These are phyloP conservation scores for Solanum tarapatanum DNA, from an alignment of 257 asterid genomes.

Conservation along the genomic window DNA sequence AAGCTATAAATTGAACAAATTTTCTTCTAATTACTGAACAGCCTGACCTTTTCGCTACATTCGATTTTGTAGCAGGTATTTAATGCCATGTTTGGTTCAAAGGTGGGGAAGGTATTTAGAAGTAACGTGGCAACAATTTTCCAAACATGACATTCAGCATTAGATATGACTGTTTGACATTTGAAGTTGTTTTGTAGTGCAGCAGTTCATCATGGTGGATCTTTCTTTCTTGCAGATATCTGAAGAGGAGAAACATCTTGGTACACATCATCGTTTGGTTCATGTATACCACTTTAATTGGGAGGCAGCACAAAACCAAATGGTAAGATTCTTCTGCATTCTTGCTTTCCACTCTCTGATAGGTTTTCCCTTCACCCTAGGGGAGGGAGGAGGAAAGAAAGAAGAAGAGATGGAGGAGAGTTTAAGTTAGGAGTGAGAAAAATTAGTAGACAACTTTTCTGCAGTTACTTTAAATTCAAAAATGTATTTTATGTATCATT, in stretches of 20 bases:
- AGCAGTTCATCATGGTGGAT: neutral
- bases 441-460: neutral
- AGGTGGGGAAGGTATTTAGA: neutral
- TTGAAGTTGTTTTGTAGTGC: neutral
- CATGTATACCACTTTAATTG: conserved; percentile 43
- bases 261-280: conserved; percentile 31
- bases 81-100: neutral
- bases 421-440: neutral
- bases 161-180: neutral
- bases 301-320: conserved; percentile 41
- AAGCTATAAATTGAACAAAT: neutral
- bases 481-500: neutral
- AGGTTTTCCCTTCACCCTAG: neutral
- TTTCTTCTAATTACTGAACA: neutral
- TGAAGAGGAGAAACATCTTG: conserved; percentile 37
- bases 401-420: neutral
- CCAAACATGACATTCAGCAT: neutral
- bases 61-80: neutral
- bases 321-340: conserved; percentile 16
- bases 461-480: neutral
- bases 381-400: neutral
- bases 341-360: neutral
- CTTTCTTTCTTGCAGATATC: conserved; percentile 23
- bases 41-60: neutral
- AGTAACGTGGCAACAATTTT: neutral